phyloP scores from a whole-genome alignment of 2,329 filamentous ascomycete genomes.

The Clonostachys sp. region DNA sequence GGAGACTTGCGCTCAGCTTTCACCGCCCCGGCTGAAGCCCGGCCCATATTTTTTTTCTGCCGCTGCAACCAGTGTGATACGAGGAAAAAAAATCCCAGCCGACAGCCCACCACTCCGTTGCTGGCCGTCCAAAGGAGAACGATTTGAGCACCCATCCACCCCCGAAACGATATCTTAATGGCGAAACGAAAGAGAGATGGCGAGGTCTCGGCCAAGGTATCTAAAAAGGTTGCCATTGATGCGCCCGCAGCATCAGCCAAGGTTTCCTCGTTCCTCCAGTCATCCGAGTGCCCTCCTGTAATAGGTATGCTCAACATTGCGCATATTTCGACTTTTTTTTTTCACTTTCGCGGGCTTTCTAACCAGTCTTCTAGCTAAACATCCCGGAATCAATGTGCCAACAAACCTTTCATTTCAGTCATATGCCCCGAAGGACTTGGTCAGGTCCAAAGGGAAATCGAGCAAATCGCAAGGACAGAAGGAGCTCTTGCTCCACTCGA shows the following conservation, averaged over 20 bases:
- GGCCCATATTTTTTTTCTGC: constrained; percentile 3
- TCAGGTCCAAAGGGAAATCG: constrained; percentile 17
- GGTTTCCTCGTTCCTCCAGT: constrained; percentile 39
- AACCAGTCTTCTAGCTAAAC: constrained; percentile 15
- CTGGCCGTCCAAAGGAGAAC: not conserved
- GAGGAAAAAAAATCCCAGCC: constrained; percentile 16
- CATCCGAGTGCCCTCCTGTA: constrained; percentile 44
- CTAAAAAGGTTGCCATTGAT: constrained; percentile 49
- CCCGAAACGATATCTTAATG: not conserved
- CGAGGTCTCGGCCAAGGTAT: constrained; percentile 31
- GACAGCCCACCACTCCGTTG: constrained; percentile 12
- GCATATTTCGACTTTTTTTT: too few species aligned
- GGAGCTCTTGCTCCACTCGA: constrained; percentile 54
- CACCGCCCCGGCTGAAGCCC: constrained; percentile 4
- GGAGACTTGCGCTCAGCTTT: constrained; percentile 1
- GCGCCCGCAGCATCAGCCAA: constrained; percentile 30
- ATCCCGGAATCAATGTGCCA: constrained; percentile 28
- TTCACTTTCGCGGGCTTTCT: too few species aligned
- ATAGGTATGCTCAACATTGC: constrained; percentile 34
- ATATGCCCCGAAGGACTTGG: constrained; percentile 34
- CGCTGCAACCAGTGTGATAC: constrained; percentile 1
- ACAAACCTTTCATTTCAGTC: constrained; percentile 36
- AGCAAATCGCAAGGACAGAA: constrained; percentile 33
- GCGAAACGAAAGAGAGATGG: constrained; percentile 48
- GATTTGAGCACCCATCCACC: not conserved